phyloP scores from a whole-genome alignment of 2,329 filamentous ascomycete species.

The Diplodia scrobiculata region DNA sequence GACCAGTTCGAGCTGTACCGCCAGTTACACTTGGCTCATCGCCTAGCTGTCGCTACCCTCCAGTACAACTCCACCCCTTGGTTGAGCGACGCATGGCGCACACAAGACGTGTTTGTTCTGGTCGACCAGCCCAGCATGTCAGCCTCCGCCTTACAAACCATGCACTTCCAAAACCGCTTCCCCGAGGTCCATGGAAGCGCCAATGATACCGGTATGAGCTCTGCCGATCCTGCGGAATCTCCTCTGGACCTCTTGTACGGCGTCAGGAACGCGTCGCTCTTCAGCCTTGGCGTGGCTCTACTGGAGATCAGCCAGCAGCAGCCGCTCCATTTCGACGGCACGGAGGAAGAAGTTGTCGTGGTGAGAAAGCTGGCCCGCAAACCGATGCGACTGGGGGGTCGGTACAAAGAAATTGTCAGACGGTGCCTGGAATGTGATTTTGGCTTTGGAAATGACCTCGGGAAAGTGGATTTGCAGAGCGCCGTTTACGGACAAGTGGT shows the following conservation, averaged over 20 bases:
- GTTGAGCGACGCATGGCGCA: no score
- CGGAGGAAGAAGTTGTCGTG: not conserved
- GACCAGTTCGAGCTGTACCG: no score
- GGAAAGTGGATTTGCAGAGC: not conserved
- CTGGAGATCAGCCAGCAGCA: not conserved
- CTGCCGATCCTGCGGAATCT: no score
- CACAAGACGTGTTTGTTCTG: no score
- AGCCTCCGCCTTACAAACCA: no score
- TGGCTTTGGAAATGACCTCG: not conserved
- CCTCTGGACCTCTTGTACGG: not conserved
- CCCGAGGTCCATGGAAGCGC: no score
- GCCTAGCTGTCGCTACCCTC: no score
- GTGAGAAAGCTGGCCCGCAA: not conserved
- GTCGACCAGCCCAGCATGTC: no score
- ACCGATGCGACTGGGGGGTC: not conserved
- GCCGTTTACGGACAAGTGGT: not conserved
- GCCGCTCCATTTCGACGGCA: not conserved
- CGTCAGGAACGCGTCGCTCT: not conserved
- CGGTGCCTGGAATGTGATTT: not conserved
- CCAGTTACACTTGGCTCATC: no score
- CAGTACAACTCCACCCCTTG: no score
- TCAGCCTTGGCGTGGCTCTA: not conserved
- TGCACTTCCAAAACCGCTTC: no score
- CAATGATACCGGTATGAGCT: no score
- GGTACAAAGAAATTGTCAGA: not conserved